phyloP scores from a whole-genome alignment of 768 basidiomycete genomes.

The Gautieria morchelliformis region DNA sequence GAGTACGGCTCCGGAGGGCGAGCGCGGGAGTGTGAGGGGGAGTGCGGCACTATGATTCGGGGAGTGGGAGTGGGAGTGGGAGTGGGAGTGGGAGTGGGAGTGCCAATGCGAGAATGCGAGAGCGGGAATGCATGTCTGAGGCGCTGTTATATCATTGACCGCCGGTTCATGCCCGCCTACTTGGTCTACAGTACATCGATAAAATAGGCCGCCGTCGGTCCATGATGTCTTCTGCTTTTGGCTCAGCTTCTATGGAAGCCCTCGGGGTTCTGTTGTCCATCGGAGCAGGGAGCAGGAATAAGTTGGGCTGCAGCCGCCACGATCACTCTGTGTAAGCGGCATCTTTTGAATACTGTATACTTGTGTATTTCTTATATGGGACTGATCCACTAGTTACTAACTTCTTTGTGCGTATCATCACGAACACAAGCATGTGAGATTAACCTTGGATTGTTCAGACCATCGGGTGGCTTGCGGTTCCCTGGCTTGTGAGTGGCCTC shows the following conservation, averaged over 20 bases:
- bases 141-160: too few relatives aligned
- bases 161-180: not conserved
- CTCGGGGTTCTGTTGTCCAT: slow-evolving; percentile 5
- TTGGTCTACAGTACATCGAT: not conserved
- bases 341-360: not conserved
- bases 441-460: not conserved
- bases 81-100: too few relatives aligned
- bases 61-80: too few relatives aligned
- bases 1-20: too few relatives aligned
- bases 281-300: not conserved
- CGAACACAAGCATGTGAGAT: not conserved
- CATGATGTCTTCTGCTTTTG: slow-evolving; percentile 5
- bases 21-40: too few relatives aligned
- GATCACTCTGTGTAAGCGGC: slow-evolving; percentile 3
- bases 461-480: slow-evolving; percentile 6
- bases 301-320: not conserved
- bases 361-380: not conserved
- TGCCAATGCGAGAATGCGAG: too few relatives aligned
- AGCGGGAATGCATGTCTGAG: too few relatives aligned
- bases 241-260: not conserved
- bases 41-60: too few relatives aligned
- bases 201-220: slow-evolving; percentile 3
- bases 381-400: not conserved
- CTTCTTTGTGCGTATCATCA: slow-evolving; percentile 3
- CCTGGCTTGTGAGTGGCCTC: slow-evolving; percentile 3